Conservation (phyloP, 2,329 filamentous ascomycete species). For the Colletotrichum siamense region DNA sequence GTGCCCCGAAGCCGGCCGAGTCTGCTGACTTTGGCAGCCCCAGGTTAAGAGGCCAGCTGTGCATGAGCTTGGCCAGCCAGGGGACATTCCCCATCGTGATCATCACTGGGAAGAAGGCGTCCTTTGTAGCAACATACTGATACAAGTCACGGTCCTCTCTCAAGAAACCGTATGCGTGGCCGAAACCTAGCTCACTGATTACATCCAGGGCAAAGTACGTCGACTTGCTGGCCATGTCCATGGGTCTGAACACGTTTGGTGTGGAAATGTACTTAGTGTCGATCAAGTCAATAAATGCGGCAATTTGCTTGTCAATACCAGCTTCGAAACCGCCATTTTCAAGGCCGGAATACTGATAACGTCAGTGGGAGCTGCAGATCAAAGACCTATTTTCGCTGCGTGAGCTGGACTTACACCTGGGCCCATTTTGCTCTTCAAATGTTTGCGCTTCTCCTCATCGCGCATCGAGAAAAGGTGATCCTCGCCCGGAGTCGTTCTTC, state of each 20-base stretch:
- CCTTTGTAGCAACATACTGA: conserved; percentile 23
- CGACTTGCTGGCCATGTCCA: conserved; percentile 20
- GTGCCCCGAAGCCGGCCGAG: conserved; percentile 39
- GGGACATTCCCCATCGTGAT: conserved; percentile 28
- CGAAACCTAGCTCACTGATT: conserved; percentile 30
- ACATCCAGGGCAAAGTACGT: conserved; percentile 28
- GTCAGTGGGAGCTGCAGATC: background rate
- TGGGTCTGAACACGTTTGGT: conserved; percentile 2
- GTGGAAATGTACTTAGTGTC: conserved; percentile 21
- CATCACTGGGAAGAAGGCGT: conserved; percentile 19
- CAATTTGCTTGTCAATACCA: conserved; percentile 9
- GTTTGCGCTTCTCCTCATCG: conserved; percentile 43
- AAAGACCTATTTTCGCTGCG: background rate
- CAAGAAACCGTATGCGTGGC: conserved; percentile 31
- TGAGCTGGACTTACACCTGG: conserved; percentile 37
- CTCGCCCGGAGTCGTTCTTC: conserved; percentile 32
- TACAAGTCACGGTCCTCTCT: conserved; percentile 28
- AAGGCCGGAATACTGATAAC: conserved; percentile 9
- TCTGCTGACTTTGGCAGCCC: conserved; percentile 29
- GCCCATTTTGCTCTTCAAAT: conserved; percentile 51
- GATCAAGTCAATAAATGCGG: conserved; percentile 12
- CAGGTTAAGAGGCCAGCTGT: conserved; percentile 23
- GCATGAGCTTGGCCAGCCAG: conserved; percentile 25
- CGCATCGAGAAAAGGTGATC: conserved; percentile 35
- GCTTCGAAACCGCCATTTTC: conserved; percentile 20